Evolutionary conservation across 768 basidiomycete species (phyloP), one percentile per base, ranked within the genome.

Genomic region (Tricholoma saponaceum): DNA sequence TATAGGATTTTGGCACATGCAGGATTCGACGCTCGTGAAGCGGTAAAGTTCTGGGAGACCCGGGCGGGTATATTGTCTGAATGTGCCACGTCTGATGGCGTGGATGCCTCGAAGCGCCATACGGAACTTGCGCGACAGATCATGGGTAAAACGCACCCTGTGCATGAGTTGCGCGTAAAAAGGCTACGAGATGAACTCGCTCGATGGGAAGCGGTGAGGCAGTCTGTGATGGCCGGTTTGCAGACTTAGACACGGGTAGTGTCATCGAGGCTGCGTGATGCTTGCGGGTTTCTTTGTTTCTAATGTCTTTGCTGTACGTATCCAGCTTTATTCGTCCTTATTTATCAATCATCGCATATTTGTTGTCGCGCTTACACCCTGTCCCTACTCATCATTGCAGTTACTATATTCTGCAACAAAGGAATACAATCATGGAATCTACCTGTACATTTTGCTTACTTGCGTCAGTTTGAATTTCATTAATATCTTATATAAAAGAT

Each of bases 1-100:
- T 43, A 16, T 44, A 95, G 95, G 59, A 76, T 99, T n/a, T 83
- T 99, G 33, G 93, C 95, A 0, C 83, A 93, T 67, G 89, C 95
- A 0, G 92, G 94, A 5, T 98, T 90, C 66, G 92, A 97, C 72
- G 90, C 95, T 2, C 83, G 87, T 33, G 76, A 78, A 47, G 91
- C 96, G 6, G 79, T 95, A 44, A 76, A 73, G 13, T 96, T 97
- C 69, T 98, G 95, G 92, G 85, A 92, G 66, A 70, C 74, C 41
- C 78, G 85, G 47, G 70, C 76, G 22, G 73, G 76, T 22, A 62
- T 71, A 41, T 65, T 70, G 30, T 70, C 74, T 8, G 83, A 87
- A 58, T 85, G 83, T 70, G 64, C 67, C 16, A 61, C 55, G 18
- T 46, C 73, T 4, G 75, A 74, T 20, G 53, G 32, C 23, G 23